Evolutionary conservation across 768 basidiomycete species (phyloP), one percentile per base, ranked within the genome.

Genomic region (Boletales sp.): DNA sequence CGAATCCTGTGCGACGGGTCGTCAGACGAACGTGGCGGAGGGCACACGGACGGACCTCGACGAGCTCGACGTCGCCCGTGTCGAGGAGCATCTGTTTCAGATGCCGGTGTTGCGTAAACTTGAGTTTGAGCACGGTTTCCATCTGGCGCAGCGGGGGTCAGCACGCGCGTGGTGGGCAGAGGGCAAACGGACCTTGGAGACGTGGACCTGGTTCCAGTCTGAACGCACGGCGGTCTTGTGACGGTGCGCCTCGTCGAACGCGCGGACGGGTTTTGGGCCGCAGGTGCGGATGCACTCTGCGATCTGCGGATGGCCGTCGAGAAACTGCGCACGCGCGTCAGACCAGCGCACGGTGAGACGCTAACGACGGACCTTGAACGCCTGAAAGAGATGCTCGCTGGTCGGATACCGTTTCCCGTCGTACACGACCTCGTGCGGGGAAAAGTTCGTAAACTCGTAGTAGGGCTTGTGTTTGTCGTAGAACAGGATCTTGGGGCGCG

Each of bases 351-450:
- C n/a, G n/a, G n/a, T n/a, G n/a, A n/a, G n/a, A n/a, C n/a, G n/a
- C n/a, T n/a, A n/a, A n/a, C n/a, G 25, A 39, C 63, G n/a, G 48
- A 80, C 84, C 66, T 86, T 87, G 72, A 86, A 83, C 0, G 86
- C 84, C 58, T 87, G 86, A 57, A 86, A 87, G 17, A 88, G 76
- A 64, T 88, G 87, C 58, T 87, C 87, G 62, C 84, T 84, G 8
- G 86, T 89, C 0, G 84, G 84, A 56, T 87, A 89, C 37, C 69
- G 70, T 59, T 81, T 82, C 17, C 80, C 80, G 19, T 80, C 73
- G 57, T 86, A 84, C 15, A 75, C 60, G 8, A 89, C 82, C n/a
- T 80, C 73, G 64, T 87, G 83, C 0, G 79, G 64, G 1, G 87
- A 87, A 59, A 86, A 87, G 57, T 87, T 87, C 8, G 85, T 86